Percentiles rank a stretch among this genome's conserved stretches.
Conservation (phyloP, 768 basidiomycete species). For the Tricholoma matsutake region DNA sequence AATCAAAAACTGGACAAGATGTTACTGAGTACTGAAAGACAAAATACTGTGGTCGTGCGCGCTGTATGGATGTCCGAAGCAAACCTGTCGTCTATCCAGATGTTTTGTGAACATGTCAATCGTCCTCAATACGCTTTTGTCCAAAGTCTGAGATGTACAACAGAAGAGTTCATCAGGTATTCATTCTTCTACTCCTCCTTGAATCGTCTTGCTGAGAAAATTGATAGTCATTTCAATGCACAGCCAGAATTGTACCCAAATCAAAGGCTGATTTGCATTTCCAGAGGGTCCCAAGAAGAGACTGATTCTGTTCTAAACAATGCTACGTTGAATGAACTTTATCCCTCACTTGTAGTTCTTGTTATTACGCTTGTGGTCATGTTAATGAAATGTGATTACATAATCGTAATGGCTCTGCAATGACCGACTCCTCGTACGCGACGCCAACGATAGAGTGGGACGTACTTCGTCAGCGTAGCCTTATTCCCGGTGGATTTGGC, state of each 20-base stretch:
- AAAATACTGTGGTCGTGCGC: background rate
- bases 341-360: too few relatives aligned
- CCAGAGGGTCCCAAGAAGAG: background rate
- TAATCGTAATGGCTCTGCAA: too few relatives aligned
- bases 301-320: too few relatives aligned
- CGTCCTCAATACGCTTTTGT: background rate
- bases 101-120: background rate
- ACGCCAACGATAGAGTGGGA: conserved; percentile 1
- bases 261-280: background rate
- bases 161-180: background rate
- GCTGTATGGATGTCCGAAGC: background rate
- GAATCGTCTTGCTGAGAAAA: background rate
- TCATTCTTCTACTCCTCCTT: background rate
- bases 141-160: background rate
- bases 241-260: background rate
- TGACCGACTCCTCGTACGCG: background rate
- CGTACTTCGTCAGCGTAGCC: conserved; percentile 34
- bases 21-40: background rate
- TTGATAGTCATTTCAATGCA: background rate
- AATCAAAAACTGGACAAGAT: background rate
- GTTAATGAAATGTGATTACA: too few relatives aligned
- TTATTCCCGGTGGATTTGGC: conserved; percentile 47
- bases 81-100: background rate
- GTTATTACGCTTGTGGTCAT: too few relatives aligned
- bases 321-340: too few relatives aligned